Conservation (phyloP, 495 filamentous ascomycete genomes). For the Rostrohypoxylon terebratum region DNA sequence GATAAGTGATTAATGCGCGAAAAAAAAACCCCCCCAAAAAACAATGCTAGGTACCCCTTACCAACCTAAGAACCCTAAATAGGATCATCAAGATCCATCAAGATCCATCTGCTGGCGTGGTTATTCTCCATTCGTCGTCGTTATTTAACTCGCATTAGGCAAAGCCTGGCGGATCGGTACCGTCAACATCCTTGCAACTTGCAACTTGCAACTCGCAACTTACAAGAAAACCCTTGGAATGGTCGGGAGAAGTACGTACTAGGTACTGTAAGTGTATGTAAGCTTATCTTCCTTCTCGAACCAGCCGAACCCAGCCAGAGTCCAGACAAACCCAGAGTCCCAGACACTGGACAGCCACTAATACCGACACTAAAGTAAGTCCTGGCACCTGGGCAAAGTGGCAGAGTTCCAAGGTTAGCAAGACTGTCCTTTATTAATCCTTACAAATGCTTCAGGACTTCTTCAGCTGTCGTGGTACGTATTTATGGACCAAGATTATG, state of each 20-base stretch:
- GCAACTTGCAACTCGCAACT: no score
- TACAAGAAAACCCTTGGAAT: not conserved
- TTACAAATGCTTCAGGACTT: constrained; percentile 8
- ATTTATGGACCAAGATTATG: not conserved
- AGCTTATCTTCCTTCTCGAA: constrained; percentile 13
- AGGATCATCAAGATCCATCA: not conserved
- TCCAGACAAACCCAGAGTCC: no score
- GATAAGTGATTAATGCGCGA: not conserved
- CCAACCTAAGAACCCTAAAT: not conserved
- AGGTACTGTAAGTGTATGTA: no score
- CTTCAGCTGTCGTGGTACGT: constrained; percentile 1
- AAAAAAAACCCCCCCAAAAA: no score
- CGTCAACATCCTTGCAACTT: constrained; percentile 5
- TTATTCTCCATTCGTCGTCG: not conserved
- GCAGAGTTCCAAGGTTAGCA: no score
- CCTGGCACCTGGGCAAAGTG: no score
- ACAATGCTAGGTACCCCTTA: no score
- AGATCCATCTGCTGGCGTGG: not conserved
- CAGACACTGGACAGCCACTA: no score
- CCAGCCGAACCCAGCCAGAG: no score
- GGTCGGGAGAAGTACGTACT: constrained; percentile 11
- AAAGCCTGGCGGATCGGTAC: constrained; percentile 17
- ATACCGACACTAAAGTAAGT: no score
- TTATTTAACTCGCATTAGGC: not conserved
- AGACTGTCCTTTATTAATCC: constrained; percentile 12